These are phyloP conservation scores for Jaminaea rosea DNA, from an alignment of 1,284 basidiomycete species.

Conservation along the genomic window DNA sequence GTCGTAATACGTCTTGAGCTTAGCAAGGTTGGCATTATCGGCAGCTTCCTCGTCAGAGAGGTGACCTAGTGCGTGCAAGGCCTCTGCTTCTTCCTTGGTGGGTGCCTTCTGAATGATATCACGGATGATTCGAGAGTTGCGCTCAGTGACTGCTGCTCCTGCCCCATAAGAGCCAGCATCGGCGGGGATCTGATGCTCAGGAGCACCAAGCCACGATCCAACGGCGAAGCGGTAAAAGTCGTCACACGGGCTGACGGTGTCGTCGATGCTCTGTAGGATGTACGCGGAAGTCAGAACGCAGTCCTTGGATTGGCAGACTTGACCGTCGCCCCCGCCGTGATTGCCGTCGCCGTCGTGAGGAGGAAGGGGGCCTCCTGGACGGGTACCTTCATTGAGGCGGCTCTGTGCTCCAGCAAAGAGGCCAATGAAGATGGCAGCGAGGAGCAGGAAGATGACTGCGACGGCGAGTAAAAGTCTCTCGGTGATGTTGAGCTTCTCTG, in stretches of 20 bases:
- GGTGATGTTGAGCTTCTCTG: background rate
- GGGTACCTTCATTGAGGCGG: conserved; percentile 45
- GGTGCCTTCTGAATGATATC: conserved; percentile 47
- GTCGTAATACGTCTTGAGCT: conserved; percentile 69
- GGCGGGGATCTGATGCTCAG: conserved; percentile 27
- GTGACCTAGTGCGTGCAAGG: background rate
- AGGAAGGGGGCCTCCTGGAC: conserved; percentile 26
- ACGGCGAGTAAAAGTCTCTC: background rate
- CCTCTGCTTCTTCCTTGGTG: background rate
- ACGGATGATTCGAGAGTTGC: conserved; percentile 45
- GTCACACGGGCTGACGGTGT: conserved; percentile 79
- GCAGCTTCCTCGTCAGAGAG: conserved; percentile 20
- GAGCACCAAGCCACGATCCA: conserved; percentile 31
- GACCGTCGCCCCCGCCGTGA: conserved; percentile 12
- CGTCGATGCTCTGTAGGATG: conserved; percentile 72
- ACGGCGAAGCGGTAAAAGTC: conserved; percentile 81
- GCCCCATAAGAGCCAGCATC: conserved; percentile 53
- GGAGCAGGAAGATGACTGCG: background rate
- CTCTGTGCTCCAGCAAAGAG: conserved; percentile 57
- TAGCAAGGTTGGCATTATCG: conserved; percentile 64
- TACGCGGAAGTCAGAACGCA: conserved; percentile 77
- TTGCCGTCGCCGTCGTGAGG: conserved; percentile 4
- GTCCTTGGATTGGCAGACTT: conserved; percentile 63
- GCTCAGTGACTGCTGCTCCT: conserved; percentile 19
- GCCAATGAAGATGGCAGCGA: conserved; percentile 78